Evolutionary conservation across 768 basidiomycete species (phyloP), one percentile per base, ranked within the genome.

Genomic region (Boletus vinaceobasis): DNA sequence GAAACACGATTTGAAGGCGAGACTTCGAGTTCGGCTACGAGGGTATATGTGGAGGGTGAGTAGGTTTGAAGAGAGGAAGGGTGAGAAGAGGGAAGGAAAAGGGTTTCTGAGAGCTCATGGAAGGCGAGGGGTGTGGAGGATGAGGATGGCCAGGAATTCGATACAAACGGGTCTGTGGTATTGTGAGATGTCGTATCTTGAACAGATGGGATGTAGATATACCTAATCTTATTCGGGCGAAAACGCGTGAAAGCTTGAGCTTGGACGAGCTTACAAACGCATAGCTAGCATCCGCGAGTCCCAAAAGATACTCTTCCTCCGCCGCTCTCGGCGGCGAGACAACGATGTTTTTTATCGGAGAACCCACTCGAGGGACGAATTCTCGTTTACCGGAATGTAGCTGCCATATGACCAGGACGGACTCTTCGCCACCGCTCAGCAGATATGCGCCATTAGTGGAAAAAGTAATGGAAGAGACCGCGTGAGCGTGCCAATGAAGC

Each of bases 371-470:
- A 32, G 97, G 94, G 2, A 98, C 82, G 66, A 92, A 98, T 69
- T 97, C 94, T 67, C 86, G 87, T 70, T 85, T 90, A 5, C 90
- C 90, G 0, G 87, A 84, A 59, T 92, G 87, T 39, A 99, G 69
- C 66, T 97, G 93, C 97, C 97, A 99, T 55, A 96, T 87, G 37
- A 98, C 95, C n/a, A 99, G 72, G 10, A 98, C 96, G 32, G 89
- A 82, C 69, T 98, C 97, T 70, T 97, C 93, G 43, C 97, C 97
- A 58, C 93, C 96, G 56, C 90, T 95, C 45, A 98, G 73, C 17
- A 99, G 73, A 69, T 97, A 96, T 8, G 93, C 88, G 13, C 97
- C 97, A 60, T 96, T 94, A 13, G 86, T 72, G 0, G 93, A 90
- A 70, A 98, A 99, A 0, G 85, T 77, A 27, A 99, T 69, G 1